Evolutionary conservation across 441 rosid species (phyloP).

Genomic region (Omphalea diandra): DNA sequence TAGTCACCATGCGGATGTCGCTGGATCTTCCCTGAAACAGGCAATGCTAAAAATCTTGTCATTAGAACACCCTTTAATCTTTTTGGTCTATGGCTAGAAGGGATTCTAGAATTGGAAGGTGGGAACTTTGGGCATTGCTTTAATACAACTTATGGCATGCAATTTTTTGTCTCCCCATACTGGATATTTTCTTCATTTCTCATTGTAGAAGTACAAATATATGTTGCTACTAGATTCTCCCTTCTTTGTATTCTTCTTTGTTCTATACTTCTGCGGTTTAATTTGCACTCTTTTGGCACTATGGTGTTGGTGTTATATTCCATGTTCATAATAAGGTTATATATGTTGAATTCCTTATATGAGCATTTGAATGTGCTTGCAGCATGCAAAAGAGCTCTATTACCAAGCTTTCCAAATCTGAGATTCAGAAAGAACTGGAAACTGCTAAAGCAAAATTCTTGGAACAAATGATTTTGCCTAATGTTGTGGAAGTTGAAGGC

Average conservation of each 20-base stretch:
- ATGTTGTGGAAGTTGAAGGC: conserved; percentile 70
- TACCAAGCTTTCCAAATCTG: conserved; percentile 62
- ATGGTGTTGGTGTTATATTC: not conserved
- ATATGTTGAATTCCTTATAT: conserved; percentile 13
- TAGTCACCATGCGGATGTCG: not conserved
- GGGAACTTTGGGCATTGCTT: not conserved
- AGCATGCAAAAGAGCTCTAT: conserved; percentile 40
- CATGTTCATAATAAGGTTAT: conserved; percentile 5
- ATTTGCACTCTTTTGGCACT: not conserved
- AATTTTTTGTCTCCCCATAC: not conserved
- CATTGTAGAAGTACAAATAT: not conserved
- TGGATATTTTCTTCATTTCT: not conserved
- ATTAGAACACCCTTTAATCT: not conserved
- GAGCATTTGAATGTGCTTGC: conserved; percentile 48
- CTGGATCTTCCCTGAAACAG: too few species aligned
- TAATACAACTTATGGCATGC: not conserved
- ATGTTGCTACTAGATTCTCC: conserved; percentile 10
- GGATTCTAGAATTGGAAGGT: conserved; percentile 1
- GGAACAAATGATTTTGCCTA: conserved; percentile 74
- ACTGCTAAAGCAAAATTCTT: conserved; percentile 71
- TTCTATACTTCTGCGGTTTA: not conserved
- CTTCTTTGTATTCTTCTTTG: not conserved
- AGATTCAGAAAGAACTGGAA: conserved; percentile 68
- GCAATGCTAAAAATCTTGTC: not conserved
- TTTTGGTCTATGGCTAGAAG: not conserved